Percentiles rank a stretch among this genome's conserved stretches.
Conservation (phyloP, 768 basidiomycete genomes). For the Leucocoprinus birnbaumii region DNA sequence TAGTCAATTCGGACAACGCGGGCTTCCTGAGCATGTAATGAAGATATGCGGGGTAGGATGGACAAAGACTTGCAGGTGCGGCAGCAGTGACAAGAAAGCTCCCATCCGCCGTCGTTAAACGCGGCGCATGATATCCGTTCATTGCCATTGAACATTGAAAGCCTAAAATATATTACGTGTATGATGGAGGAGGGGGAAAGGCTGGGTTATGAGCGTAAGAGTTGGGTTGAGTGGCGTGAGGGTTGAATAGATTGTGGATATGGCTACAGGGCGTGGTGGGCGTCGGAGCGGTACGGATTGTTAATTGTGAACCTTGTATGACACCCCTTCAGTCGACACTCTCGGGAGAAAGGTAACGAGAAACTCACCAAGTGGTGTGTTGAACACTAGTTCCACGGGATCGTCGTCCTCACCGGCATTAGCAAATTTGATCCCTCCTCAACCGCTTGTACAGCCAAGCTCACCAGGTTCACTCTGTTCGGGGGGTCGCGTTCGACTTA, state of each 20-base stretch:
- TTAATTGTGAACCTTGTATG: conserved; percentile 86
- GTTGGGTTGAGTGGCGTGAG: conserved; percentile 70
- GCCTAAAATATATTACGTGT: too few relatives aligned
- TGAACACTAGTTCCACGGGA: conserved; percentile 73
- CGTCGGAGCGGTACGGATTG: conserved; percentile 90
- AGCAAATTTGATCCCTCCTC: background rate
- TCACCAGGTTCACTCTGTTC: conserved; percentile 60
- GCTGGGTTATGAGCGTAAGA: conserved; percentile 20
- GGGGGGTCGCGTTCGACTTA: conserved; percentile 21
- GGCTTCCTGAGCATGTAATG: too few relatives aligned
- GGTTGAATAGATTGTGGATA: conserved; percentile 88
- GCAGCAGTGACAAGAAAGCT: too few relatives aligned
- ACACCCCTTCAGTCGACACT: background rate
- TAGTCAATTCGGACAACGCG: too few relatives aligned
- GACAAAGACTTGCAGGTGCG: too few relatives aligned
- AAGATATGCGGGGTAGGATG: too few relatives aligned
- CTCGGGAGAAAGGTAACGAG: background rate
- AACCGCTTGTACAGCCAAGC: background rate
- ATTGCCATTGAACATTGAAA: too few relatives aligned
- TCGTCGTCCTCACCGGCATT: conserved; percentile 44
- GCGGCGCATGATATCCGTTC: too few relatives aligned
- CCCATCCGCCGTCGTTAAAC: too few relatives aligned
- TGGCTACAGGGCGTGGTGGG: conserved; percentile 92
- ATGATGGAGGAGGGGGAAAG: conserved; percentile 17
- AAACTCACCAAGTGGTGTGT: conserved; percentile 88